Evolutionary conservation across 2,329 filamentous ascomycete species (phyloP).

Genomic region (Cercospora sojina): DNA sequence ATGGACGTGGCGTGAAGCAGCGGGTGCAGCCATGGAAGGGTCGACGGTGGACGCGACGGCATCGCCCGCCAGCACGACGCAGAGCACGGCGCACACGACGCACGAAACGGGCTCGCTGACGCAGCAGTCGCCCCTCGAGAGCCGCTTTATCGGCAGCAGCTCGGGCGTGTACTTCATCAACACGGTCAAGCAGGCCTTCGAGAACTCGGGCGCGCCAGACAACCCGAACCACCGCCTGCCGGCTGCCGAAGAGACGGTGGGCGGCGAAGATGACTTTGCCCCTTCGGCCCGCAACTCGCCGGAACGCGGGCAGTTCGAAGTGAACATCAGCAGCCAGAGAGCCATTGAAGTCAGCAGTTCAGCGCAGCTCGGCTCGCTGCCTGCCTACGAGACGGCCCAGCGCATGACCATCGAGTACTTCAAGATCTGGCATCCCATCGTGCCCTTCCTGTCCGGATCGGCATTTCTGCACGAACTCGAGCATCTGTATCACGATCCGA

Average conservation of each 20-base stretch:
- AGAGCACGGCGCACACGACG: constrained; percentile 11
- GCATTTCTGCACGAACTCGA: constrained; percentile 50
- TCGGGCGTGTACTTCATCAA: constrained; percentile 57
- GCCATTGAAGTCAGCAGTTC: constrained; percentile 22
- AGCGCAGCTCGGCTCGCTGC: constrained; percentile 28
- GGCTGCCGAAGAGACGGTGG: constrained; percentile 26
- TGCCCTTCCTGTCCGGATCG: constrained; percentile 54
- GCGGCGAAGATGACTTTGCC: constrained; percentile 26
- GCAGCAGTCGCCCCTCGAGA: constrained; percentile 23
- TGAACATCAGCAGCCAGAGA: constrained; percentile 21
- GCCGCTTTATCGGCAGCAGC: constrained; percentile 51
- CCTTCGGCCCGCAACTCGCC: constrained; percentile 24
- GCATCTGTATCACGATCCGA: constrained; percentile 40
- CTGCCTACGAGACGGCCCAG: constrained; percentile 39
- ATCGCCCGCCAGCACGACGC: constrained; percentile 21
- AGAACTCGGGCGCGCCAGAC: constrained; percentile 28
- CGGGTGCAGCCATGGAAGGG: not conserved
- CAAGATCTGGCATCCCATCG: constrained; percentile 53
- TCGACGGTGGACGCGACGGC: constrained; percentile 18
- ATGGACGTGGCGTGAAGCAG: too few relatives aligned
- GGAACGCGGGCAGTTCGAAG: constrained; percentile 21
- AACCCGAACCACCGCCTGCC: constrained; percentile 16
- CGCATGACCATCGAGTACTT: constrained; percentile 52
- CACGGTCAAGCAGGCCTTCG: constrained; percentile 55
- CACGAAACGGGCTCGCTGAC: constrained; percentile 27